Base-by-base conservation (phyloP, 2,329 filamentous ascomycete species). In the Pseudogymnoascus sp. region DNA sequence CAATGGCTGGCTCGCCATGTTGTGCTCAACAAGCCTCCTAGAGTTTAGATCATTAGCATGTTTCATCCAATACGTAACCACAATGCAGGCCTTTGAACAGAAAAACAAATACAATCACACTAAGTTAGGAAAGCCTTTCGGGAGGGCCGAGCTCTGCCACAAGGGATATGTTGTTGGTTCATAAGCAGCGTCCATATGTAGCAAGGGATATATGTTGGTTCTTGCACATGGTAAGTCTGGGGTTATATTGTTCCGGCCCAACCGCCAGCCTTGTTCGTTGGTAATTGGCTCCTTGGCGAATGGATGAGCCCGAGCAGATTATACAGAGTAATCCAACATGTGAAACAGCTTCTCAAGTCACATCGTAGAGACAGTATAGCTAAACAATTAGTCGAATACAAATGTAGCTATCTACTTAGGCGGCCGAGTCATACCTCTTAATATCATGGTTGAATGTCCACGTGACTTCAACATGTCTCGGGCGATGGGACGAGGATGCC, bases 121-220 rank as follows among this genome's bases (percentile, higher is more conserved):
- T 23, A 14, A 31, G 23, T 31, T 16, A 23, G 45, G 45, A 16
- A 52, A 14, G 8, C 14, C 45, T 7, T 10, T 31, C 45, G 45
- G 45, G 45, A 16, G 45, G 45, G n/a, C 45, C 45, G 45, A 52
- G 45, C 45, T 16, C 45, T 29, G 3, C 12, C 45, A 52, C n/a
- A 31, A 31, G 14, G 45, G 45, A 31, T n/a, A n/a, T 4, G 19
- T 49, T 49, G 43, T 49, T 49, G 43, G 43, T 29, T 49, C 43
- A 16, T 49, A 7, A 1, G 29, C 14, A n/a, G 7, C 12, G 7
- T 49, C 23, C 43, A 49, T 45, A 45, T 45, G 21, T n/a, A 45
- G 41, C 41, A 45, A 45, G 41, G 41, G 41, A 45, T 45, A 45
- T 45, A 45, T 31, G 45, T 52, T 52, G 45, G 45, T 52, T 52